These are phyloP conservation scores for Westerdykella aurantiaca DNA, from an alignment of 2,329 filamentous ascomycete species.

Conservation along the genomic window DNA sequence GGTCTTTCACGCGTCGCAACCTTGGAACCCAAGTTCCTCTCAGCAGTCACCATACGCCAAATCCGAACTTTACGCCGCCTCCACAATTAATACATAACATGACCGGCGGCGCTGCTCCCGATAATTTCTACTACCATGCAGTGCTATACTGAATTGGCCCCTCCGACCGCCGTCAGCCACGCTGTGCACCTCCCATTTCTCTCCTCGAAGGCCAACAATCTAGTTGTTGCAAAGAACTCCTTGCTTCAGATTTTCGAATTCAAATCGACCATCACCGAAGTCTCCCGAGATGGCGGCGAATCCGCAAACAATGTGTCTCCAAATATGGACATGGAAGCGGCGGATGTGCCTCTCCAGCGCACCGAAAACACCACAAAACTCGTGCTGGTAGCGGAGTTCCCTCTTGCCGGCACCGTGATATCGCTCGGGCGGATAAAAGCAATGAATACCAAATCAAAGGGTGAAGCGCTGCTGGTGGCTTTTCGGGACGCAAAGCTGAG, in stretches of 20 bases:
- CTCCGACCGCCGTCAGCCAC: slow-evolving; percentile 90
- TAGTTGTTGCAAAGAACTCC: slow-evolving; percentile 87
- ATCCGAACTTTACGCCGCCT: background rate
- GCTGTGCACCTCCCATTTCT: slow-evolving; percentile 74
- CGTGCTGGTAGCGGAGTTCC: slow-evolving; percentile 77
- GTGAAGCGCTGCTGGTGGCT: slow-evolving; percentile 75
- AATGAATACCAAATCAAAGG: slow-evolving; percentile 67
- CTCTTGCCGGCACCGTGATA: slow-evolving; percentile 76
- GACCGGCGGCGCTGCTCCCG: slow-evolving; percentile 9
- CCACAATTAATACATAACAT: slow-evolving; percentile 8
- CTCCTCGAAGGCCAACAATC: slow-evolving; percentile 69
- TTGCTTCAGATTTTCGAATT: slow-evolving; percentile 85
- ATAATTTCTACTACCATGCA: slow-evolving; percentile 58
- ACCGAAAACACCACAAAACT: slow-evolving; percentile 69
- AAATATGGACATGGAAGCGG: slow-evolving; percentile 48
- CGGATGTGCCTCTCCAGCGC: slow-evolving; percentile 46
- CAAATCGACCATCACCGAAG: slow-evolving; percentile 60
- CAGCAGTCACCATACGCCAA: background rate
- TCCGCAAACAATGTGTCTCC: slow-evolving; percentile 33
- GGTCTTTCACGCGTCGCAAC: background rate
- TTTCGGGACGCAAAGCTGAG: slow-evolving; percentile 90
- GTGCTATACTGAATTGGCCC: slow-evolving; percentile 93
- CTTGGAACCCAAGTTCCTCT: background rate
- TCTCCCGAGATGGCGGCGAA: slow-evolving; percentile 39
- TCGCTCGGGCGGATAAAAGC: slow-evolving; percentile 74